Evolutionary conservation across 2,329 filamentous ascomycete species (phyloP), one percentile per base, ranked within the genome.

Genomic region (Fusarium torreyae): DNA sequence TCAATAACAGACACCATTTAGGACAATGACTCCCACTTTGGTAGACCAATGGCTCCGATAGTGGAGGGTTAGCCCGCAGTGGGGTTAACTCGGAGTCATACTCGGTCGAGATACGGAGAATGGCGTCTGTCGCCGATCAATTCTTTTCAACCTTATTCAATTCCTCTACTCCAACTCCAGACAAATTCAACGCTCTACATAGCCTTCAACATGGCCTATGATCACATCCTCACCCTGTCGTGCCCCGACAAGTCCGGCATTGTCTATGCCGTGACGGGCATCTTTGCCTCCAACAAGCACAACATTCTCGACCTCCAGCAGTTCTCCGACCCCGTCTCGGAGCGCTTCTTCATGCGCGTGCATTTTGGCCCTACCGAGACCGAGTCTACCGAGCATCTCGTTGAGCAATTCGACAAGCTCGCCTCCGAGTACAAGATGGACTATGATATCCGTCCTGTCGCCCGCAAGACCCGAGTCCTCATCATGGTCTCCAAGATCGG

Each of bases 401-500:
- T 76, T 9, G 79, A 77, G 57, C 85, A 87, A 8, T 90, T 95
- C 73, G 80, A 83, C 28, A 80, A 84, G 42, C 88, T 93, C 53
- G 91, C 91, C 5, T 74, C 81, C 52, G 84, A 89, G 26, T 87
- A 93, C 81, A 76, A 84, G 60, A 92, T 94, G 89, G 84, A 89
- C 73, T 94, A 92, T 82, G 86, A 92, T 73, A 86, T 96, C 73
- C 86, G 89, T 15, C 88, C 91, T 5, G 86, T 89, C 14, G 82
- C 88, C 50, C 85, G 89, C 75, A 94, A 94, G 82, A 90, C 91
- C 59, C 87, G 89, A 70, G 90, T 94, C 49, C 84, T 96, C 74
- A 93, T 96, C 84, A 95, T 96, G 92, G 93, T 95, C 31, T 94
- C 92, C 75, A 94, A 94, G 83, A 94, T 94, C 74, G 93, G 92